These are phyloP conservation scores for Torulaspora franciscae DNA, from an alignment of 805 yeast species.

Conservation along the genomic window DNA sequence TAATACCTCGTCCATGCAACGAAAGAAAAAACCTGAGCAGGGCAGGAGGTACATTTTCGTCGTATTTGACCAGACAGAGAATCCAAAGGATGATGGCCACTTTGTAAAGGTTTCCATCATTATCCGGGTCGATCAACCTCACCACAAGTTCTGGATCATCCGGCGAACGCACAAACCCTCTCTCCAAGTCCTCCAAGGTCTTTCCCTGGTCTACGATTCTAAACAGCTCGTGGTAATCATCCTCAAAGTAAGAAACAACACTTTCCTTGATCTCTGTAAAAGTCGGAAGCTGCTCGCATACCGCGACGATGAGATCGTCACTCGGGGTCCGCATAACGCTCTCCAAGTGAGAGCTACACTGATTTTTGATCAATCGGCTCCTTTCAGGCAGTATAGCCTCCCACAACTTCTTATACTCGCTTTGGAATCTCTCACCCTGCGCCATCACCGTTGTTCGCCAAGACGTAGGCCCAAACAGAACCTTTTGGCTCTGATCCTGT, in stretches of 20 bases:
- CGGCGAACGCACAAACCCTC: slow-evolving; percentile 9
- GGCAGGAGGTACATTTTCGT: slow-evolving; percentile 17
- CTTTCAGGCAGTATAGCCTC: slow-evolving; percentile 22
- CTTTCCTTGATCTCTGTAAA: slow-evolving; percentile 11
- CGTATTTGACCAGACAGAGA: slow-evolving; percentile 16
- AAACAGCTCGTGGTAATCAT: slow-evolving; percentile 18
- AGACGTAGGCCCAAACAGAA: slow-evolving; percentile 32
- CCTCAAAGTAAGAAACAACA: slow-evolving; percentile 15
- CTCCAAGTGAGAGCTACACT: slow-evolving; percentile 4
- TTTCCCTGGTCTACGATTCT: slow-evolving; percentile 19
- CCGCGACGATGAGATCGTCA: slow-evolving; percentile 7
- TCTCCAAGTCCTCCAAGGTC: slow-evolving; percentile 14
- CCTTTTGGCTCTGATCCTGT: slow-evolving; percentile 9
- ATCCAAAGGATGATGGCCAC: slow-evolving; percentile 26
- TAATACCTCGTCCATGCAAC: slow-evolving; percentile 20
- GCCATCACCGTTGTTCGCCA: slow-evolving; percentile 22
- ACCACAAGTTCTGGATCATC: slow-evolving; percentile 4
- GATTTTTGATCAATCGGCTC: slow-evolving; percentile 14
- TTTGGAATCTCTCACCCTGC: slow-evolving; percentile 18
- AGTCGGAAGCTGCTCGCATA: slow-evolving; percentile 16
- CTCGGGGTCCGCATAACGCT: slow-evolving; percentile 2
- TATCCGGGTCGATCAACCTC: slow-evolving; percentile 10
- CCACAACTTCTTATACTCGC: slow-evolving; percentile 24
- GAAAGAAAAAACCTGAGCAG: slow-evolving; percentile 19
- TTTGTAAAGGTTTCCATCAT: slow-evolving; percentile 23